Conservation (phyloP, 768 basidiomycete species). For the Suillus alpinus region DNA sequence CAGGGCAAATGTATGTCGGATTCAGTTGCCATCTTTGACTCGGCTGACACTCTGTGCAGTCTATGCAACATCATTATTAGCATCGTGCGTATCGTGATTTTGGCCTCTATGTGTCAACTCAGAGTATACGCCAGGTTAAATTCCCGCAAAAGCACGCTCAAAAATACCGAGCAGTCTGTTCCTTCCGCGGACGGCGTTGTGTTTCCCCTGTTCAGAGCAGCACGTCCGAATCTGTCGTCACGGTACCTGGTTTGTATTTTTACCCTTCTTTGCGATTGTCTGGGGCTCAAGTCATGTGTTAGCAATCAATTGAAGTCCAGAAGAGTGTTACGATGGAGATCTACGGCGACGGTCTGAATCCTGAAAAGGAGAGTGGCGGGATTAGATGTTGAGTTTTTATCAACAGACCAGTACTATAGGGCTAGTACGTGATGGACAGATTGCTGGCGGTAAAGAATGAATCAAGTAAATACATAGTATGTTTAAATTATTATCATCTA, state of each 20-base stretch:
- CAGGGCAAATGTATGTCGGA: constrained; percentile 13
- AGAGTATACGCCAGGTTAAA: background rate
- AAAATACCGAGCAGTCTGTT: background rate
- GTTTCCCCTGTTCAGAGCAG: background rate
- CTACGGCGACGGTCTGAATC: background rate
- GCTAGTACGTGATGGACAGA: no score
- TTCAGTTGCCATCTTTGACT: background rate
- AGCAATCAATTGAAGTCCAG: background rate
- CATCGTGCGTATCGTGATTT: constrained; percentile 13
- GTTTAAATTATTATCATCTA: no score
- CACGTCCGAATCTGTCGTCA: background rate
- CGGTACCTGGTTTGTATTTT: no score
- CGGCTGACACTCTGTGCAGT: constrained; percentile 1
- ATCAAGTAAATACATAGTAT: no score
- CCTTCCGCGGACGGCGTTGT: background rate
- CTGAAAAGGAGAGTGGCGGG: background rate
- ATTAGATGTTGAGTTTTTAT: no score
- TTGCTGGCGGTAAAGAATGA: no score
- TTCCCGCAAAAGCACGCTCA: background rate
- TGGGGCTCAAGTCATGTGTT: background rate
- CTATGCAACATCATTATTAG: constrained; percentile 17
- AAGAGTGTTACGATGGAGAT: background rate
- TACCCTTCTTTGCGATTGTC: background rate
- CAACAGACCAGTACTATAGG: no score
- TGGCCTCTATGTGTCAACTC: background rate